These are phyloP conservation scores for Erodium maritimum DNA, from an alignment of 345 rosid genomes.

Conservation along the genomic window DNA sequence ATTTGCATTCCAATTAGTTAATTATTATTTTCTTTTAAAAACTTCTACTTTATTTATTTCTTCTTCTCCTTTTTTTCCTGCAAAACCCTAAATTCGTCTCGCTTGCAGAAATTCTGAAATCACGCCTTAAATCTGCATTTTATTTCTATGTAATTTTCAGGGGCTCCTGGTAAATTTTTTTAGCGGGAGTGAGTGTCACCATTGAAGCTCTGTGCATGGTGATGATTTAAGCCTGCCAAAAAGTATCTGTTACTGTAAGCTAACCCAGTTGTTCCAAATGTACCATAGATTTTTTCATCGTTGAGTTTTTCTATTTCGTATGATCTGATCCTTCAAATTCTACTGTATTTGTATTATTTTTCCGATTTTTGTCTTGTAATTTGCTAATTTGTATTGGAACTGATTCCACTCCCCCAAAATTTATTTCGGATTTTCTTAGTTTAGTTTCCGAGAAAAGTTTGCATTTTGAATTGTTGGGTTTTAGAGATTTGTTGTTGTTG, in stretches of 20 bases:
- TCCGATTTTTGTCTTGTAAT: not conserved
- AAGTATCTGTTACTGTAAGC: constrained; percentile 4
- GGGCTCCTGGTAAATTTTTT: not conserved
- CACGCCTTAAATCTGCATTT: constrained; percentile 7
- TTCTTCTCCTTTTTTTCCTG: constrained; percentile 25
- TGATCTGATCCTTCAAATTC: not conserved
- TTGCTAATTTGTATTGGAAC: not conserved
- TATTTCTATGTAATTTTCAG: not conserved
- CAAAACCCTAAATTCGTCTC: constrained; percentile 72
- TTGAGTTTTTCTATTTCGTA: not conserved
- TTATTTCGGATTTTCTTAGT: too few relatives aligned
- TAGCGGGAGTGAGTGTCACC: constrained; percentile 5
- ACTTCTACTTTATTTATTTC: constrained; percentile 32
- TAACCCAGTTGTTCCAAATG: constrained; percentile 3
- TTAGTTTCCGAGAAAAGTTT: constrained; percentile 8
- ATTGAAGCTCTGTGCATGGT: constrained; percentile 35
- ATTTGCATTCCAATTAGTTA: constrained; percentile 11
- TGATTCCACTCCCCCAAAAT: not conserved
- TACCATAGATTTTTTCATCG: not conserved
- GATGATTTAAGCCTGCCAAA: constrained; percentile 16
- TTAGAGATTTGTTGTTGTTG: constrained; percentile 16
- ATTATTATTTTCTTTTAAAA: constrained; percentile 10
- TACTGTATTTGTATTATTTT: not conserved
- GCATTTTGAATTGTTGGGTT: constrained; percentile 22
- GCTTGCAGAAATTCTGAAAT: constrained; percentile 28